Percentiles rank a stretch among this genome's conserved stretches.
Evolutionary conservation across 2,329 filamentous ascomycete species (phyloP).

Genomic region (Penicillium aurantiogriseum): DNA sequence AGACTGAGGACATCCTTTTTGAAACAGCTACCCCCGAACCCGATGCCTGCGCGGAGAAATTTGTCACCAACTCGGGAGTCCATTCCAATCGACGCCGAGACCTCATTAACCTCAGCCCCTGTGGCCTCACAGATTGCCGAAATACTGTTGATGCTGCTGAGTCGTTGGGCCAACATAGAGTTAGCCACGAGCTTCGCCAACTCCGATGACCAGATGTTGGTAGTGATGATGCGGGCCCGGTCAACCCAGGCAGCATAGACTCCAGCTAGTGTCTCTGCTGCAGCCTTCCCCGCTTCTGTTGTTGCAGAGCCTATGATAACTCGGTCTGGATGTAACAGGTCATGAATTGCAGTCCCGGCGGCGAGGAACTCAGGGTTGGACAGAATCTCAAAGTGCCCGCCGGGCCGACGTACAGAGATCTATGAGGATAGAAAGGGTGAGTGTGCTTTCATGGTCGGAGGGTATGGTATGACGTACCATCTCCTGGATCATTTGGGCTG

Average conservation of each 20-base stretch:
- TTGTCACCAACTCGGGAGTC: constrained; percentile 70
- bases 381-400: constrained; percentile 69
- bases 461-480: constrained; percentile 53
- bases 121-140: constrained; percentile 74
- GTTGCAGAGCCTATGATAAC: constrained; percentile 70
- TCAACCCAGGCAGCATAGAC: constrained; percentile 73
- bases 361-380: constrained; percentile 81
- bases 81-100: constrained; percentile 64
- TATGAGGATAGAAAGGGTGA: constrained; percentile 5
- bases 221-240: constrained; percentile 64
- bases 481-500: constrained; percentile 66
- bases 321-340: constrained; percentile 68
- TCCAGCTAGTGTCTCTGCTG: constrained; percentile 61
- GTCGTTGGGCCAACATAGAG: constrained; percentile 74
- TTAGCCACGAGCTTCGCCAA: constrained; percentile 76
- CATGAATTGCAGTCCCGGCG: constrained; percentile 70
- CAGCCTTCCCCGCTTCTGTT: constrained; percentile 58
- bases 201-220: constrained; percentile 75
- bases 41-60: constrained; percentile 71
- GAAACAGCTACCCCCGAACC: constrained; percentile 78
- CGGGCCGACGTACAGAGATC: constrained; percentile 49
- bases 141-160: constrained; percentile 76
- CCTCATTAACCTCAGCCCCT: constrained; percentile 70
- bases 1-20: constrained; percentile 75
- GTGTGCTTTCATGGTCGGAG: background rate